phyloP scores from a whole-genome alignment of 164 flowering plant species.

The Berberis thunbergii region DNA sequence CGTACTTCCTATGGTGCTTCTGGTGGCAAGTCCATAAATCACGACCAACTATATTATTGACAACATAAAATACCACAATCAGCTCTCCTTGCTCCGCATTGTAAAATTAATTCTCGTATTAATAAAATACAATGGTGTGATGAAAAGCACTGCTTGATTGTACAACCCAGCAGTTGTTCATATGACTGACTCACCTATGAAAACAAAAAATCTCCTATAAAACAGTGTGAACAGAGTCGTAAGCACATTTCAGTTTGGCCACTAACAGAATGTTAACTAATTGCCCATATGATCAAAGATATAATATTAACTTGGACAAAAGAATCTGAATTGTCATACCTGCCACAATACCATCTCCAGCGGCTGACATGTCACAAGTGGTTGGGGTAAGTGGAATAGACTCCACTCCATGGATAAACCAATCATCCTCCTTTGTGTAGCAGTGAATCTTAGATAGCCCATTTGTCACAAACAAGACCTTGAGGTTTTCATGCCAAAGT shows the following conservation, averaged over 20 bases:
- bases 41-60: too few relatives aligned
- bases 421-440: conserved; percentile 63
- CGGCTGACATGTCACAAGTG: conserved; percentile 81
- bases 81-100: too few relatives aligned
- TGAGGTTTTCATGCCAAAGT: conserved; percentile 81
- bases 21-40: too few relatives aligned
- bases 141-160: too few relatives aligned
- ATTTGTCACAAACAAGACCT: conserved; percentile 89
- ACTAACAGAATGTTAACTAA: neutral
- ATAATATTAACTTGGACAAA: neutral
- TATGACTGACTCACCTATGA: too few relatives aligned
- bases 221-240: too few relatives aligned
- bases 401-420: conserved; percentile 65
- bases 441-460: conserved; percentile 93
- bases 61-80: too few relatives aligned
- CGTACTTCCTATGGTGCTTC: too few relatives aligned
- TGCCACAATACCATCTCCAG: conserved; percentile 94
- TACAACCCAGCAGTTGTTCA: too few relatives aligned
- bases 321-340: conserved; percentile 30
- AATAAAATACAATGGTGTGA: too few relatives aligned
- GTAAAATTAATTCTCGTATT: too few relatives aligned
- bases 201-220: too few relatives aligned
- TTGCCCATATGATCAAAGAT: neutral
- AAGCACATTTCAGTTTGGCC: neutral
- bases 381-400: conserved; percentile 77